These are phyloP conservation scores for Microcyclospora tardicrescens DNA, from an alignment of 2,329 filamentous ascomycete genomes.

Conservation along the genomic window DNA sequence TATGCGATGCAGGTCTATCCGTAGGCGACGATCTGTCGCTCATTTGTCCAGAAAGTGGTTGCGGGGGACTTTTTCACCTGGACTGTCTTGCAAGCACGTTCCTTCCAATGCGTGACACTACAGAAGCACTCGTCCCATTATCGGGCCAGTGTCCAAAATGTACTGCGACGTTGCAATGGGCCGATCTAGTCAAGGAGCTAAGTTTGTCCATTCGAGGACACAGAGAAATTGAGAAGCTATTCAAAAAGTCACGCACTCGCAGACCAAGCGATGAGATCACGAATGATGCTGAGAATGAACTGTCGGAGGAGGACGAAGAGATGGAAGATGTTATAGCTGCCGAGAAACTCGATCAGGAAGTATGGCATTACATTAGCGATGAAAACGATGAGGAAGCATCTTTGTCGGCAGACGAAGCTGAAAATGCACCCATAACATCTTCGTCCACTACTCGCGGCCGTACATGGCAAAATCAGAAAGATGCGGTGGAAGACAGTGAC, in stretches of 20 bases:
- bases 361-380: slow-evolving; percentile 21
- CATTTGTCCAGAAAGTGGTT: slow-evolving; percentile 39
- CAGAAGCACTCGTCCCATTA: slow-evolving; percentile 43
- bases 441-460: neutral
- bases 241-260: slow-evolving; percentile 32
- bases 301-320: slow-evolving; percentile 7
- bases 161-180: slow-evolving; percentile 51
- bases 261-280: slow-evolving; percentile 10
- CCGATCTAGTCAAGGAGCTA: slow-evolving; percentile 68
- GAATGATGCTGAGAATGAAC: slow-evolving; percentile 8
- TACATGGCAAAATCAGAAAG: slow-evolving; percentile 6
- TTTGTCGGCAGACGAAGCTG: slow-evolving; percentile 9
- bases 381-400: slow-evolving; percentile 16
- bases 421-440: slow-evolving; percentile 8
- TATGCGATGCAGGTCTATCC: slow-evolving; percentile 35
- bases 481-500: slow-evolving; percentile 44
- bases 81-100: slow-evolving; percentile 43
- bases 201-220: slow-evolving; percentile 58
- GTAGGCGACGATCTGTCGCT: slow-evolving; percentile 30
- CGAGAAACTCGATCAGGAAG: slow-evolving; percentile 7
- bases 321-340: slow-evolving; percentile 6
- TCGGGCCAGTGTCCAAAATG: slow-evolving; percentile 62
- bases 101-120: slow-evolving; percentile 28
- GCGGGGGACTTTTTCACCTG: slow-evolving; percentile 40
- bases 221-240: slow-evolving; percentile 56